Percentiles rank a stretch among this genome's conserved stretches.
phyloP scores from a whole-genome alignment of 768 basidiomycete genomes.

The Rhodotorula paludigena region DNA sequence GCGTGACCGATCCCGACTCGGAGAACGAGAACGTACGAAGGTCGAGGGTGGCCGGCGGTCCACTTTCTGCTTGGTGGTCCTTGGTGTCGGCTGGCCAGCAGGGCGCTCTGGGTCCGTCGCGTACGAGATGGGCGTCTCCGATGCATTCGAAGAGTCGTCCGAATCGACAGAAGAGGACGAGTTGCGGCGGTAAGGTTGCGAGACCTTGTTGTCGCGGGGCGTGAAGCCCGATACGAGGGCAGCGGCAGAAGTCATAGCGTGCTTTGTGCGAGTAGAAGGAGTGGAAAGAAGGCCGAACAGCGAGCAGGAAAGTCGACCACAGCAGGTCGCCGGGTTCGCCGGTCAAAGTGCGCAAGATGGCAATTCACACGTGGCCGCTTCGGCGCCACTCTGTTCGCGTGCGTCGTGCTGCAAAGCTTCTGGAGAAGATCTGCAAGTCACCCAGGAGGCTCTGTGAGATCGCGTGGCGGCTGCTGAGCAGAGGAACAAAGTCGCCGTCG shows the following conservation, averaged over 20 bases:
- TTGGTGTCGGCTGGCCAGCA: background rate
- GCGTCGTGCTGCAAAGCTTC: too few species aligned
- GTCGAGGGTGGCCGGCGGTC: slow-evolving; percentile 15
- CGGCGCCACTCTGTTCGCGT: too few species aligned
- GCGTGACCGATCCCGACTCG: too few species aligned
- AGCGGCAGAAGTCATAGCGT: background rate
- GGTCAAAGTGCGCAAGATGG: too few species aligned
- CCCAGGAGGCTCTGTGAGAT: too few species aligned
- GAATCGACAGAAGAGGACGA: slow-evolving; percentile 13
- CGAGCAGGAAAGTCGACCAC: too few species aligned
- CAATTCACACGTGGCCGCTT: too few species aligned
- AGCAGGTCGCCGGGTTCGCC: too few species aligned
- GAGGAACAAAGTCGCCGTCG: too few species aligned
- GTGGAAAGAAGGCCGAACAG: background rate
- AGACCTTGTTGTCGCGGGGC: background rate
- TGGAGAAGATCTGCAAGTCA: too few species aligned
- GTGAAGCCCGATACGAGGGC: background rate
- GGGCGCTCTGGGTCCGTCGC: slow-evolving; percentile 8
- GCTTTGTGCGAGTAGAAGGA: background rate
- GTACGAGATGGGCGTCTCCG: slow-evolving; percentile 23
- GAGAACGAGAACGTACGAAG: slow-evolving; percentile 1
- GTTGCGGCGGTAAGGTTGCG: background rate
- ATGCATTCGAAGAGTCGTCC: slow-evolving; percentile 3
- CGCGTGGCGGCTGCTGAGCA: too few species aligned
- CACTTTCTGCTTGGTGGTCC: slow-evolving; percentile 15